Evolutionary conservation across 2,329 filamentous ascomycete species (phyloP).

Genomic region (Ceratocystis eucalypticola): DNA sequence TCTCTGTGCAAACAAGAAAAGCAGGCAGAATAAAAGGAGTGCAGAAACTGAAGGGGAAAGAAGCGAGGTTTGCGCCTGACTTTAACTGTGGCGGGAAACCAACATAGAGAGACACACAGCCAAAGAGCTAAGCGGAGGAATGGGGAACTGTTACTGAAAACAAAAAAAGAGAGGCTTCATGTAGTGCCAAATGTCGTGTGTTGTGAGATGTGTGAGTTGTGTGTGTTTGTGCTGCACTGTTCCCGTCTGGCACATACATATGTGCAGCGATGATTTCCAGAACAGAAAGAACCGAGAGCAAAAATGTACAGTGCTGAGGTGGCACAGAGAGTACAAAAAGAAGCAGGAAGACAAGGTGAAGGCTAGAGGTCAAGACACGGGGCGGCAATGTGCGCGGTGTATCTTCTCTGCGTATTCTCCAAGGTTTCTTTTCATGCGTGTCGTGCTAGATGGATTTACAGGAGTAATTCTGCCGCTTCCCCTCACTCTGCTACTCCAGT

Average conservation of each 20-base stretch:
- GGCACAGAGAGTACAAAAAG: background rate
- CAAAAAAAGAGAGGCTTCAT: background rate
- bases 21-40: conserved; percentile 21
- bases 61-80: background rate
- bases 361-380: background rate
- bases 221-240: background rate
- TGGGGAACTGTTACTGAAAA: background rate
- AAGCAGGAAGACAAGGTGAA: background rate
- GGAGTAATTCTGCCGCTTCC: background rate
- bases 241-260: background rate
- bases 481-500: too few species aligned
- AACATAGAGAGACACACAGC: background rate
- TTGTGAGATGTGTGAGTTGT: background rate
- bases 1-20: conserved; percentile 21
- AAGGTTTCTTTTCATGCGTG: background rate
- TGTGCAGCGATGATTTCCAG: background rate
- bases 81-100: background rate
- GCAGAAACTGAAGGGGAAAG: background rate
- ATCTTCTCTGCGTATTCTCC: conserved; percentile 1
- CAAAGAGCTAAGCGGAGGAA: background rate
- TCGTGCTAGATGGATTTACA: background rate
- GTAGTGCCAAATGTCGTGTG: conserved; percentile 1
- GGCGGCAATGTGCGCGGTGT: background rate
- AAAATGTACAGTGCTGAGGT: background rate
- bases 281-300: background rate